phyloP scores from a whole-genome alignment of 2,329 filamentous ascomycete species.

The Xylaria sp. region DNA sequence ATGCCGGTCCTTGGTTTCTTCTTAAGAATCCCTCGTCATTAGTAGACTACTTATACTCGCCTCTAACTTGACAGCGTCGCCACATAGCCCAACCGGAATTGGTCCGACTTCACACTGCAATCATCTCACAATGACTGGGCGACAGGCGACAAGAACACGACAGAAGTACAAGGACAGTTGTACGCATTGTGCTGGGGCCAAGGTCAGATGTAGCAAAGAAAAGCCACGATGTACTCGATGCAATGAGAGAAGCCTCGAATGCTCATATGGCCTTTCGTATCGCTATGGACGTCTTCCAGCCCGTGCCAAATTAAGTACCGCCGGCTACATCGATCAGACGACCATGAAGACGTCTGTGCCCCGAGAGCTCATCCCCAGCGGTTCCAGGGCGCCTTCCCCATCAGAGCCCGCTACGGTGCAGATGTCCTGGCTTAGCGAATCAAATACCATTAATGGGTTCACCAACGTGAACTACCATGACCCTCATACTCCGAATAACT shows the following conservation, averaged over 20 bases:
- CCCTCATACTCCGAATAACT: constrained; percentile 18
- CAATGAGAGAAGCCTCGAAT: constrained; percentile 29
- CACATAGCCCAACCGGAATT: constrained; percentile 8
- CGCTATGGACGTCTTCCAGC: constrained; percentile 35
- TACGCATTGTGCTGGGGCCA: constrained; percentile 33
- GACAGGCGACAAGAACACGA: constrained; percentile 33
- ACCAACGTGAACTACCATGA: constrained; percentile 27
- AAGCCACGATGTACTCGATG: constrained; percentile 34
- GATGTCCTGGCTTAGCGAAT: constrained; percentile 28
- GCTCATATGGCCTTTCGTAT: constrained; percentile 34
- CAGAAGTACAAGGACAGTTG: constrained; percentile 38
- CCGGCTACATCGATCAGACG: constrained; percentile 25
- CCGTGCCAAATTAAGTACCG: constrained; percentile 26
- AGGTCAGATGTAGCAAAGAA: constrained; percentile 36
- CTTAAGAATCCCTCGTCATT: constrained; percentile 13
- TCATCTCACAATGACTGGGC: constrained; percentile 28
- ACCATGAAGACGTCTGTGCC: constrained; percentile 23
- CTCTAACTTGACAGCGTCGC: constrained; percentile 15
- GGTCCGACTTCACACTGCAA: constrained; percentile 12
- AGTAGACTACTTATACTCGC: constrained; percentile 30
- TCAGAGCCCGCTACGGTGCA: constrained; percentile 24
- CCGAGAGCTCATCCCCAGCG: constrained; percentile 29
- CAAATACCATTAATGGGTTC: constrained; percentile 26
- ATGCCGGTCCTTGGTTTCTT: constrained; percentile 16
- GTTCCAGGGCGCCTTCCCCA: constrained; percentile 30